A percentile compares a stretch with the other conserved stretches of the same genome.
These are phyloP conservation scores for Starmerella vitae DNA, from an alignment of 805 yeast genomes.

Conservation along the genomic window DNA sequence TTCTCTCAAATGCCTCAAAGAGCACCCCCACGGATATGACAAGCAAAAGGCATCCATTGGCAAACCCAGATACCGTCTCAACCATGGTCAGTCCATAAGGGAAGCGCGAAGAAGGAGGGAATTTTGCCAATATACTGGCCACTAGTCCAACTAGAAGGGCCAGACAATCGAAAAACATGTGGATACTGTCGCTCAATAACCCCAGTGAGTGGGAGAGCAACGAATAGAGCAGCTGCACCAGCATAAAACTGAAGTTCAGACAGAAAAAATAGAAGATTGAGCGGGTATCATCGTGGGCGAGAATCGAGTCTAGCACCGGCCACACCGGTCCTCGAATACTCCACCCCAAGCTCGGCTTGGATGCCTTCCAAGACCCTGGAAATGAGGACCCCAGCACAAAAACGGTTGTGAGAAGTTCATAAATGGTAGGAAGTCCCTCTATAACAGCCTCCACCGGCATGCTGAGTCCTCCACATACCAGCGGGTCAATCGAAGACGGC, in stretches of 20 bases:
- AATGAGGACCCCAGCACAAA: slow-evolving; percentile 7
- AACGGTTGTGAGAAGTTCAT: slow-evolving; percentile 1
- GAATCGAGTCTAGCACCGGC: slow-evolving; percentile 28
- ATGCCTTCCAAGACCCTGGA: not conserved
- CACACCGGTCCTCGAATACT: slow-evolving; percentile 5
- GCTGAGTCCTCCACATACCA: slow-evolving; percentile 6
- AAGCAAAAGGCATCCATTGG: slow-evolving; percentile 76
- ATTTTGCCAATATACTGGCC: slow-evolving; percentile 58
- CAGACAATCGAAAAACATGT: slow-evolving; percentile 91
- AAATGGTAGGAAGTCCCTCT: slow-evolving; percentile 1
- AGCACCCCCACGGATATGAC: slow-evolving; percentile 84
- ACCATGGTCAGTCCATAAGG: slow-evolving; percentile 79
- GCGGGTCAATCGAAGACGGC: slow-evolving; percentile 5
- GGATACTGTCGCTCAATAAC: slow-evolving; percentile 79
- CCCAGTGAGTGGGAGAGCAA: slow-evolving; percentile 88
- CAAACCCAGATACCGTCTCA: slow-evolving; percentile 88
- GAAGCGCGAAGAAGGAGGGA: slow-evolving; percentile 50
- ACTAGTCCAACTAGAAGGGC: slow-evolving; percentile 79
- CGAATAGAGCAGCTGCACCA: slow-evolving; percentile 81
- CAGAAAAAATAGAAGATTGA: slow-evolving; percentile 79
- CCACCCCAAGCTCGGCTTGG: not conserved
- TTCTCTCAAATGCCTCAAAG: slow-evolving; percentile 72
- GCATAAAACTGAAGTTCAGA: slow-evolving; percentile 84
- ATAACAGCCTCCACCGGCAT: slow-evolving; percentile 6
- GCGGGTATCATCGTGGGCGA: slow-evolving; percentile 56